phyloP scores from a whole-genome alignment of 73 alveolate species.

The Symbiodinium pilosum region DNA sequence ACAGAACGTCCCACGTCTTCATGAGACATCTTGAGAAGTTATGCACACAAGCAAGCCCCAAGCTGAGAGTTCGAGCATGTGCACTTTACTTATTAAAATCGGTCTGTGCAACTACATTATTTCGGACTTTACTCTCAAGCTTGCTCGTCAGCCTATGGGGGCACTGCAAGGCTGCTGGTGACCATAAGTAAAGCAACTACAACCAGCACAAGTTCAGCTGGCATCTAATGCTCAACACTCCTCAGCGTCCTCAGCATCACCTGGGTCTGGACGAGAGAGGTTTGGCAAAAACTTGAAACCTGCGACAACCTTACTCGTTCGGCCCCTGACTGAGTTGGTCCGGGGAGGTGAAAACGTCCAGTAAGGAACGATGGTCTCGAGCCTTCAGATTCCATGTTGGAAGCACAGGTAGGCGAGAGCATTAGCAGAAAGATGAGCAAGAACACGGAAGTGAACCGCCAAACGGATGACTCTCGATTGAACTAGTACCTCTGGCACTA shows the following conservation, averaged over 20 bases:
- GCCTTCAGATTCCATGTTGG: neutral
- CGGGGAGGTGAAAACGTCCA: neutral
- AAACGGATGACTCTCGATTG: too few species aligned
- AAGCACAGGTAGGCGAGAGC: neutral
- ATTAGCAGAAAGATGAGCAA: neutral
- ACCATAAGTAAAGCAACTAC: neutral
- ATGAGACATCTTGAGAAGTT: too few species aligned
- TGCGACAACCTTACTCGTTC: neutral
- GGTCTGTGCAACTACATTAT: too few species aligned
- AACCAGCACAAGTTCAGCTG: neutral
- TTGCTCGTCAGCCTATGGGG: neutral
- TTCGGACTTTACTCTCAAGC: too few species aligned
- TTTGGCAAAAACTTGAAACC: too few species aligned
- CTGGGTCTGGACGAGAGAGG: too few species aligned
- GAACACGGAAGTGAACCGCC: too few species aligned
- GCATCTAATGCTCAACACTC: too few species aligned
- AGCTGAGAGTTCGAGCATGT: too few species aligned
- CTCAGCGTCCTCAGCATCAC: slow-evolving; percentile 1
- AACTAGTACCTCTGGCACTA: neutral
- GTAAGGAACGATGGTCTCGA: neutral
- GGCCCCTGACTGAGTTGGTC: neutral
- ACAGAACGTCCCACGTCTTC: too few species aligned
- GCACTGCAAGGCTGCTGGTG: neutral
- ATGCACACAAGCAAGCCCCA: neutral
- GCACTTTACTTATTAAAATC: too few species aligned